Evolutionary conservation across 2,329 filamentous ascomycete genomes (phyloP), one percentile per base, ranked within the genome.

Genomic region (Hypoxylon sp.): DNA sequence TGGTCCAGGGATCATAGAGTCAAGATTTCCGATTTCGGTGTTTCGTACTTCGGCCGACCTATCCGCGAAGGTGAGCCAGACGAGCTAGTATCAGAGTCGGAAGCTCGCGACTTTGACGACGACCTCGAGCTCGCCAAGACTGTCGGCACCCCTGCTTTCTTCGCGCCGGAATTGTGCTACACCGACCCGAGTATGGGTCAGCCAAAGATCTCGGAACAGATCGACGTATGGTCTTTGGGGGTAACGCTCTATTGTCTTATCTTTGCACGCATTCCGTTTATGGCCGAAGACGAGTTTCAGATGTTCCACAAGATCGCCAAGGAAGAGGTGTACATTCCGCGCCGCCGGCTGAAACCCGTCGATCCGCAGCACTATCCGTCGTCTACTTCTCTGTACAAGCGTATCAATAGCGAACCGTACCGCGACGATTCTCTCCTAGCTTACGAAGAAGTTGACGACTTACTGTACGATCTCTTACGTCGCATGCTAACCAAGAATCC

Each of bases 21-120:
- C 70, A 99, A 99, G 80, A 99, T 99, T 59, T 98, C 95, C 4
- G 95, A 99, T 71, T 99, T 99, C 78, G 95, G 95, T 26, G 95
- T 99, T 1, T 99, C 95, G 1, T 99, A 98, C 74, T 91, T 99
- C 62, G 95, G 95, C 23, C 87, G 92, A 47, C 92, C 92, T 1
- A 90, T 93, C 55, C 84, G 91, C 33, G 91, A 96, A 42, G 90
- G 90, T 49, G 91, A 96, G 67, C 83, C 87, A 31, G 88, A 91
- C 56, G 89, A 92, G 75, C 88, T 78, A 58, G 87, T 79, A 15
- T 89, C 89, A 3, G 91, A 96, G 71, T 91, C 88, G 0, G 93
- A 97, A 73, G 90, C 91, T 9, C 87, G 86, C 35, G 91, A 96
- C 69, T 87, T 96, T 56, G 93, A 97, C 67, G 92, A 97, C 72